These are phyloP conservation scores for Fusarium sulawesiense DNA, from an alignment of 2,329 filamentous ascomycete genomes.

Conservation along the genomic window DNA sequence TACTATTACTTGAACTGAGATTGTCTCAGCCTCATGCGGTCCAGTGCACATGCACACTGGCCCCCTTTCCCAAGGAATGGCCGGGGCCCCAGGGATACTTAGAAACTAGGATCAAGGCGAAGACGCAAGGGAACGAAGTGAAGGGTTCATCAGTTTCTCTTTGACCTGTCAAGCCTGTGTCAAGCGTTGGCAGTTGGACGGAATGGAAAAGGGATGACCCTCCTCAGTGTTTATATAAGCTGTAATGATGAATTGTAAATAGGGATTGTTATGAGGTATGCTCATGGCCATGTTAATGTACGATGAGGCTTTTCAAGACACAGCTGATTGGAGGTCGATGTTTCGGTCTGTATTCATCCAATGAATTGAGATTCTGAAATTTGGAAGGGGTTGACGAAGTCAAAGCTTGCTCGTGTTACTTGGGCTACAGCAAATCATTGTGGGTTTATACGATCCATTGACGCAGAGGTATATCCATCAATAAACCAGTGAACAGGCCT, in stretches of 20 bases:
- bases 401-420: background rate
- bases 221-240: conserved; percentile 13
- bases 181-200: conserved; percentile 4
- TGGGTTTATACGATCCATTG: conserved; percentile 14
- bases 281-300: conserved; percentile 15
- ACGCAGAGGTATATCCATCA: conserved; percentile 31
- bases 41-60: conserved; percentile 18
- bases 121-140: conserved; percentile 19
- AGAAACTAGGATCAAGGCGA: conserved; percentile 4
- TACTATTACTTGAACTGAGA: conserved; percentile 32
- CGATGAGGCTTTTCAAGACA: conserved; percentile 9
- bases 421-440: background rate
- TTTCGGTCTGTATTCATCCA: background rate
- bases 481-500: background rate
- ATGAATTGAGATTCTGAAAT: background rate
- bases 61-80: conserved; percentile 2
- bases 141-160: conserved; percentile 1
- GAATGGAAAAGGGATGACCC: conserved; percentile 18
- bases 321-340: background rate
- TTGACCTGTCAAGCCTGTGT: background rate
- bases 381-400: background rate
- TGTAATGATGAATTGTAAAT: conserved; percentile 10
- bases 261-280: background rate
- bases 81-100: conserved; percentile 8
- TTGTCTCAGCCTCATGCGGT: conserved; percentile 19